Percentiles rank a stretch among this genome's conserved stretches.
Evolutionary conservation across 495 filamentous ascomycete species (phyloP).

Genomic region (Xanthoparmelia taractica): DNA sequence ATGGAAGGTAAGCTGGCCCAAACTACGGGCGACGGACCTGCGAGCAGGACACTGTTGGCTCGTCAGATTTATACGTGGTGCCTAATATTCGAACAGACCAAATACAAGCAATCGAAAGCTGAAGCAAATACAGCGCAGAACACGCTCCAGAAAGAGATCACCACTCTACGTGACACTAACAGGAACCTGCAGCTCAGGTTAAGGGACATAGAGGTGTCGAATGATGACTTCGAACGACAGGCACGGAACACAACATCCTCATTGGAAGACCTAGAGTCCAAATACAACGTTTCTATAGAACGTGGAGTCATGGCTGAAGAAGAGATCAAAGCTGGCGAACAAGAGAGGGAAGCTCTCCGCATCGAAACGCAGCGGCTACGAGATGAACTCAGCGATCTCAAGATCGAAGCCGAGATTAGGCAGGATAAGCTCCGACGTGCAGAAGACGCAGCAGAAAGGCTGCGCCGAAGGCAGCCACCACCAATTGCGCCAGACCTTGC

Average conservation of each 20-base stretch:
- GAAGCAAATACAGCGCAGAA: constrained; percentile 79
- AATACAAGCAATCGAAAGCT: constrained; percentile 89
- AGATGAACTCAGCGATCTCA: constrained; percentile 85
- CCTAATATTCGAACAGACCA: constrained; percentile 51
- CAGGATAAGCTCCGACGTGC: constrained; percentile 79
- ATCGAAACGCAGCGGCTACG: constrained; percentile 83
- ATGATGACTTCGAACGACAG: constrained; percentile 96
- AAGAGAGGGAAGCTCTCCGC: constrained; percentile 77
- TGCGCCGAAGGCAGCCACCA: constrained; percentile 43
- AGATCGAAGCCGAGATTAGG: constrained; percentile 88
- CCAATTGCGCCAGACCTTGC: constrained; percentile 32
- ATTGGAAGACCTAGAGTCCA: constrained; percentile 92
- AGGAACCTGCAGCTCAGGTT: constrained; percentile 72
- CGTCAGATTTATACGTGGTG: not conserved
- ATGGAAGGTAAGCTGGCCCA: constrained; percentile 71
- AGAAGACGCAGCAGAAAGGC: constrained; percentile 45
- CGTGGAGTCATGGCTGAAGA: constrained; percentile 87
- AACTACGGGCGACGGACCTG: not conserved
- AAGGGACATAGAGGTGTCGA: constrained; percentile 92
- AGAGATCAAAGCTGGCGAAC: constrained; percentile 81
- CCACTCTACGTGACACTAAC: constrained; percentile 74
- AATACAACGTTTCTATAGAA: constrained; percentile 92
- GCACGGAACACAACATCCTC: constrained; percentile 89
- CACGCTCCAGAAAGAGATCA: constrained; percentile 90
- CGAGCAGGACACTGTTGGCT: not conserved